Percentiles rank a stretch among this genome's conserved stretches.
These are phyloP conservation scores for Mycosarcoma maydis DNA, from an alignment of 1,284 basidiomycete genomes.

Conservation along the genomic window DNA sequence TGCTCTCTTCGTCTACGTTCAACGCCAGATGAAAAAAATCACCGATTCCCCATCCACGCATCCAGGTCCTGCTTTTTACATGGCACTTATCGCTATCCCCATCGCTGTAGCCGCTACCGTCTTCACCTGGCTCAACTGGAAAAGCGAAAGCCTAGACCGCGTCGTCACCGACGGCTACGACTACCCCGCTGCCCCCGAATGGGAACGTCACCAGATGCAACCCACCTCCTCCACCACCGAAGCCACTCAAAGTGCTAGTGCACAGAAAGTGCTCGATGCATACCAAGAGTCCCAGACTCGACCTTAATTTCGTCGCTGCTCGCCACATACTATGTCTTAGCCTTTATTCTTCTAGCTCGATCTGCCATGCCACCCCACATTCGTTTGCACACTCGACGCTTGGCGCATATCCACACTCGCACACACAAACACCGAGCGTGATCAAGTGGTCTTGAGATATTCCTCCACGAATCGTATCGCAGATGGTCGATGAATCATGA, in stretches of 20 bases:
- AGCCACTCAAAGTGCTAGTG: slow-evolving; percentile 3
- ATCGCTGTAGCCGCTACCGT: slow-evolving; percentile 14
- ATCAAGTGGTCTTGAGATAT: too few species aligned
- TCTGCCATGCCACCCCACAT: too few species aligned
- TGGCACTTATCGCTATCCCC: slow-evolving; percentile 38
- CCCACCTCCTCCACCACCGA: slow-evolving; percentile 13
- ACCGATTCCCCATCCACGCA: background rate
- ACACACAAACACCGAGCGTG: too few species aligned
- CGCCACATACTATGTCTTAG: too few species aligned
- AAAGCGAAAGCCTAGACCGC: slow-evolving; percentile 8
- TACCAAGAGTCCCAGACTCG: slow-evolving; percentile 24
- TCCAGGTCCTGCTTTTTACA: slow-evolving; percentile 39
- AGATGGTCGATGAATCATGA: too few species aligned
- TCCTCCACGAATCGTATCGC: too few species aligned
- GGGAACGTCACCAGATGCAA: slow-evolving; percentile 11
- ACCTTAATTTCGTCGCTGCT: too few species aligned
- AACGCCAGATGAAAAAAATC: slow-evolving; percentile 23
- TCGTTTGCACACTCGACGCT: too few species aligned
- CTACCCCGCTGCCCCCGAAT: background rate
- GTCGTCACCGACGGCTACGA: slow-evolving; percentile 22
- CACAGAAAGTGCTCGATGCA: slow-evolving; percentile 33
- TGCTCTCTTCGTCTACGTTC: slow-evolving; percentile 32
- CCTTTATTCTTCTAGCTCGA: too few species aligned
- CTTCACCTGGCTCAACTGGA: slow-evolving; percentile 20
- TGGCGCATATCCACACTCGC: too few species aligned